Base-by-base conservation (phyloP, 23 red algal genomes). In the Chondrus crispus region DNA sequence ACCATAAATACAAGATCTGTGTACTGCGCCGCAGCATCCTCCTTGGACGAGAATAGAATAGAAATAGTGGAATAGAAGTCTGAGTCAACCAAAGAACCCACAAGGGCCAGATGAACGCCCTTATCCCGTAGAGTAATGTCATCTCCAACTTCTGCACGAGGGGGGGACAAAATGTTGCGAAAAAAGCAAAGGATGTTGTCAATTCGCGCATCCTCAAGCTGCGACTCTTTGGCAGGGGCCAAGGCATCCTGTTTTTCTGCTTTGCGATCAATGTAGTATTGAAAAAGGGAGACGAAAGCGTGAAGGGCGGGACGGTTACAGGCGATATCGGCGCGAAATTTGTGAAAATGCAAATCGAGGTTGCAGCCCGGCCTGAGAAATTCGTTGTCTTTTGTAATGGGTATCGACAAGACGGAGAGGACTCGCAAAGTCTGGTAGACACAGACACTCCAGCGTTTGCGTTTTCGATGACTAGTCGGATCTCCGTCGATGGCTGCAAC, bases 151-250 rank as follows among this genome's bases (percentile, higher is more conserved):
- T 51, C 64, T 18, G 37, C 24, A 7, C 88, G 49, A 26, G 88
- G 88, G 19, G 88, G 73, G 18, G 40, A 69, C 14, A 91, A 63
- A 47, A 91, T 81, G n/a, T 81, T 82, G 16, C 88, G 55, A 46
- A 91, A 91, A 62, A 91, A 91, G 41, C 69, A 50, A 53, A 91
- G 77, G 33, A 91, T 91, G 44, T 91, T 91, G 33, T 91, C 88
- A 82, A 91, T 91, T 2, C 88, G 51, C 5, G 88, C 88, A 40
- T 91, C 88, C 40, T 81, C 76, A 42, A 91, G 74, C 24, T 80
- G 50, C 12, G 69, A 64, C 26, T 76, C 74, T 26, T 81, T 75
- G 16, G 88, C 74, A 20, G 88, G 43, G 11, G 88, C 40, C 22
- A 91, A 63, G 20, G 19, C 74, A 5, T 62, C 88, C 36, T 49